Evolutionary conservation across 371 early-diverging fungal genomes (phyloP), one percentile per base, ranked within the genome.

Genomic region (Syncephalis plumigaleata): DNA sequence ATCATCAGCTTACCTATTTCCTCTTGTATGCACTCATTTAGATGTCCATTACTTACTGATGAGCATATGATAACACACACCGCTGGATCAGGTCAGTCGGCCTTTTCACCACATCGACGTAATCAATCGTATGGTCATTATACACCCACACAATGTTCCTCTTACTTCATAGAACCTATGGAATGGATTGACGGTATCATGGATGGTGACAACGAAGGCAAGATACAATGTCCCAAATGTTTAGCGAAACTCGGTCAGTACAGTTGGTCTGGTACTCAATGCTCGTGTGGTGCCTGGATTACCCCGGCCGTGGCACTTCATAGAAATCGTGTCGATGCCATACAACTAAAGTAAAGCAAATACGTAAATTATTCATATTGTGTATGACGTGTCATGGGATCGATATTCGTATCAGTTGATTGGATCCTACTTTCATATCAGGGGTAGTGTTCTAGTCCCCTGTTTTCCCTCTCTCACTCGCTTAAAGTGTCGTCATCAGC

Each of bases 231-330:
- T 52, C 87, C 87, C 1, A 85, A 83, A 52, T 91, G 91, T 53
- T 63, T 70, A 27, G 63, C 77, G 17, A 91, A 91, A 56, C 57
- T 91, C 42, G 91, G 91, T 0, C 63, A 77, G 9, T 91, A 75
- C 55, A 78, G 70, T 55, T 91, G 91, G 91, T 66, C 84, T 15
- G 91, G 73, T 20, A 60, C 61, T 20, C 81, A 83, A 56, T 89
- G 89, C 54, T 80, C 82, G 39, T 89, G 89, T 60, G 87, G 87
- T 36, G 65, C 73, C 42, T 88, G 89, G 89, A 71, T 88, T 48
- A 81, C 84, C 15, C 89, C 89, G 36, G 78, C 85, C 4, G 84
- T 88, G 52, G 77, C 73, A 70, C 56, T 88, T 45, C 84, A 86
- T 45, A 31, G 48, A 8, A 53, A 52, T 24, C 45, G 46, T 8